phyloP scores from a whole-genome alignment of 2,329 filamentous ascomycete species.

The Talaromyces piceae region DNA sequence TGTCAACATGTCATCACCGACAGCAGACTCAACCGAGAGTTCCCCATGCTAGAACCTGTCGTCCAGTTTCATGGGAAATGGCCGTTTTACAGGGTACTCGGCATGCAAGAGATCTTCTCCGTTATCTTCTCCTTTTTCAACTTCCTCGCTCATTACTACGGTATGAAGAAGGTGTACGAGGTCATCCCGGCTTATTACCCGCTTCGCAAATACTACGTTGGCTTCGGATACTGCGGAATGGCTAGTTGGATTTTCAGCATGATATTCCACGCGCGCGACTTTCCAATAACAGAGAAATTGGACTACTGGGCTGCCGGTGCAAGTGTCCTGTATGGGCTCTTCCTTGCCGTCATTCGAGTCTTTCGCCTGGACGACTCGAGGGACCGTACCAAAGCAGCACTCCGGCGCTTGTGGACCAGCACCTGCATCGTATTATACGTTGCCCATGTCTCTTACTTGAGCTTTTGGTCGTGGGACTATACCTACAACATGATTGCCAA shows the following conservation, averaged over 20 bases:
- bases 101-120: conserved; percentile 90
- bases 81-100: conserved; percentile 85
- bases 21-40: conserved; percentile 57
- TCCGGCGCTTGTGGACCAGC: conserved; percentile 68
- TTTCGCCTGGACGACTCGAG: conserved; percentile 65
- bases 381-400: conserved; percentile 40
- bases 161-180: conserved; percentile 62
- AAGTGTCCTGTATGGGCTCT: conserved; percentile 83
- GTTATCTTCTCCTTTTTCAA: conserved; percentile 93
- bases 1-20: conserved; percentile 90
- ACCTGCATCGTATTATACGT: conserved; percentile 65
- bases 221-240: conserved; percentile 73
- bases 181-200: conserved; percentile 66
- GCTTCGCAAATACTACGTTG: conserved; percentile 70
- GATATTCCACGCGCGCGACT: conserved; percentile 89
- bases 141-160: conserved; percentile 73
- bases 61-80: conserved; percentile 98
- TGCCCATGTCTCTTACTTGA: conserved; percentile 74
- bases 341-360: conserved; percentile 73
- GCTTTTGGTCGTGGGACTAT: conserved; percentile 85
- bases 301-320: conserved; percentile 95
- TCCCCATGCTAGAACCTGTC: conserved; percentile 57
- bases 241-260: conserved; percentile 81
- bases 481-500: conserved; percentile 98
- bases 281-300: conserved; percentile 76